Conservation (phyloP, 1,284 basidiomycete genomes). For the Rhodotorula sp. region DNA sequence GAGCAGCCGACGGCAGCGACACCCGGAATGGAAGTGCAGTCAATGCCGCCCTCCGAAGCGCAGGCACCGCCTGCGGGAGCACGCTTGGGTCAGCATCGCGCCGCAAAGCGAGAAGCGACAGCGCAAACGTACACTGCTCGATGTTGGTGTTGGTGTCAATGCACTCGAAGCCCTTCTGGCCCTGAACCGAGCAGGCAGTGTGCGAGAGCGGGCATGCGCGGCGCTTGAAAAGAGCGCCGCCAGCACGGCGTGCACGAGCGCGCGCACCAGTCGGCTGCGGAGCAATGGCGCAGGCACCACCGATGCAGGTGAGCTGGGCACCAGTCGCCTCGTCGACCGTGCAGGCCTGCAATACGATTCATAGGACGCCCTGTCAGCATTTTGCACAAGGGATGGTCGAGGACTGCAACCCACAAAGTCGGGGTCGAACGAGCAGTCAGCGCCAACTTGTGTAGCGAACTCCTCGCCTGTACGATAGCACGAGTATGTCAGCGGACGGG, state of each 20-base stretch:
- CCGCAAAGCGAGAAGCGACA: background rate
- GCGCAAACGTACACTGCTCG: slow-evolving; percentile 11
- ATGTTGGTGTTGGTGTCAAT: slow-evolving; percentile 26
- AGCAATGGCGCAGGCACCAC: slow-evolving; percentile 2
- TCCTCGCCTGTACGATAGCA: no score
- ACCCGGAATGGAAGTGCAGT: slow-evolving; percentile 30
- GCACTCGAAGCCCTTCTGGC: slow-evolving; percentile 29
- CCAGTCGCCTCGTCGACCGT: background rate
- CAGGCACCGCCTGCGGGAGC: slow-evolving; percentile 22
- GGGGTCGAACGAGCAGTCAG: slow-evolving; percentile 23
- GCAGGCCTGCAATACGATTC: background rate
- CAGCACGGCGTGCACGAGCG: slow-evolving; percentile 22
- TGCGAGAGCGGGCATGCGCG: slow-evolving; percentile 21
- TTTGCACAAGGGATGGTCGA: no score
- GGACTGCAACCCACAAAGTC: slow-evolving; percentile 4
- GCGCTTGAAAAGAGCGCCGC: slow-evolving; percentile 4
- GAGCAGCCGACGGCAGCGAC: slow-evolving; percentile 25
- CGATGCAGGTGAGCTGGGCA: background rate
- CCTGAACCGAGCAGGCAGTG: slow-evolving; percentile 23
- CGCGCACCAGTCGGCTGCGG: slow-evolving; percentile 14
- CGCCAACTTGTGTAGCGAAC: slow-evolving; percentile 9
- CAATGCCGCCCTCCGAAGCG: slow-evolving; percentile 22
- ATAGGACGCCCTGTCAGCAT: no score
- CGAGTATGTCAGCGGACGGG: no score
- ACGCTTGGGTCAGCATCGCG: background rate